Evolutionary conservation across 2,329 filamentous ascomycete species (phyloP).

Genomic region (Epichloe scottii): DNA sequence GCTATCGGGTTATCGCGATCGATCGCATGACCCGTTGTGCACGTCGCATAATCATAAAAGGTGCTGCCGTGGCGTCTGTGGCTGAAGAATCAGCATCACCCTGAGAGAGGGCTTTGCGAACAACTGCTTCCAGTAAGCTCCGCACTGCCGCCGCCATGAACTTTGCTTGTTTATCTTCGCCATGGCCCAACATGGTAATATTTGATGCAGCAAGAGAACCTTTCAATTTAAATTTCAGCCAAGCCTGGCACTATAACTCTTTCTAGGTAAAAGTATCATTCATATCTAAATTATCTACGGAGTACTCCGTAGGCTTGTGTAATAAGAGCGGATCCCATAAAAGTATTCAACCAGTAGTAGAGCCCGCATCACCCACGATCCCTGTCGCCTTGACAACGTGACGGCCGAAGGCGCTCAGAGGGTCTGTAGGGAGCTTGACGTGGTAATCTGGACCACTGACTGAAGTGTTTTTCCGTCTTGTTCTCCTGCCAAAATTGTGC

Average conservation of each 20-base stretch:
- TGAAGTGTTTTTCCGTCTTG: neutral
- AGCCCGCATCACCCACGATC: neutral
- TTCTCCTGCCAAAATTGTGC: neutral
- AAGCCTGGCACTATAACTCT: no score
- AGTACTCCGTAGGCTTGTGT: no score
- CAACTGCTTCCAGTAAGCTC: neutral
- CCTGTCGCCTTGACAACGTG: conserved; percentile 10
- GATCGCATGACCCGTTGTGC: no score
- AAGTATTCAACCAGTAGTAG: neutral
- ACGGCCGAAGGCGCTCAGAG: neutral
- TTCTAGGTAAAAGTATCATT: no score
- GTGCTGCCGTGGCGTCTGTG: no score
- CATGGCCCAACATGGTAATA: neutral
- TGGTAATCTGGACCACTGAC: conserved; percentile 5
- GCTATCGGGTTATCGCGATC: no score
- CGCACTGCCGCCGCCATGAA: neutral
- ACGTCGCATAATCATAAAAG: no score
- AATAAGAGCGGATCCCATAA: neutral
- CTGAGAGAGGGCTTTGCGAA: no score
- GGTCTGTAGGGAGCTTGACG: neutral
- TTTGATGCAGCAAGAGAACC: neutral
- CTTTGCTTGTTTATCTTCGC: no score
- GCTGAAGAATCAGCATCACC: no score
- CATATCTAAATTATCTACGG: no score
- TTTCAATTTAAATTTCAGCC: neutral